Percentiles rank a stretch among this genome's conserved stretches.
These are phyloP conservation scores for Suhomyces kunorum DNA, from an alignment of 1,139 yeast genomes.

Conservation along the genomic window DNA sequence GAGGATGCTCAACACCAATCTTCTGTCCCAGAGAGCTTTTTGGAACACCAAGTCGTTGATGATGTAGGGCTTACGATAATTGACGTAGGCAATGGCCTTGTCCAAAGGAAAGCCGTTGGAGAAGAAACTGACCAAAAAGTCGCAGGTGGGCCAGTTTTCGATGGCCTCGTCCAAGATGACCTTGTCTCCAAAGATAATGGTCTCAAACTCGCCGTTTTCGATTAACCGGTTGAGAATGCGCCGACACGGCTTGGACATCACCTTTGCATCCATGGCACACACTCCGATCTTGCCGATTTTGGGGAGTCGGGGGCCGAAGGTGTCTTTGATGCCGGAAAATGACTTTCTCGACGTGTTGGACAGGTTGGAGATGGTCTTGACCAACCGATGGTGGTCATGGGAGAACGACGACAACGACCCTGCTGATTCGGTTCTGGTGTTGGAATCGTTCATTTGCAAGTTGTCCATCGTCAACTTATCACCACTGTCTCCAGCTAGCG, in stretches of 20 bases:
- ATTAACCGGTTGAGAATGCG: constrained; percentile 84
- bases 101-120: constrained; percentile 96
- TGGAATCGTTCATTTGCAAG: constrained; percentile 18
- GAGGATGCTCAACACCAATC: constrained; percentile 80
- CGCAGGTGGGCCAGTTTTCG: constrained; percentile 99
- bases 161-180: constrained; percentile 90
- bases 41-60: constrained; percentile 91
- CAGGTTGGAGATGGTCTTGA: constrained; percentile 43
- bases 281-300: constrained; percentile 94
- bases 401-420: constrained; percentile 2
- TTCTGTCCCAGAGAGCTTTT: constrained; percentile 93
- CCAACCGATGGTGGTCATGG: constrained; percentile 25
- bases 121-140: constrained; percentile 87
- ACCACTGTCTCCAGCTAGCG: constrained; percentile 5
- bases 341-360: constrained; percentile 43
- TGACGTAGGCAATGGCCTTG: constrained; percentile 89
- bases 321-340: constrained; percentile 47
- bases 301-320: constrained; percentile 55
- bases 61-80: constrained; percentile 83
- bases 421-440: constrained; percentile 9
- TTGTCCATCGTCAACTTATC: constrained; percentile 24
- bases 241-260: constrained; percentile 92
- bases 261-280: constrained; percentile 98
- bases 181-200: constrained; percentile 96
- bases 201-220: constrained; percentile 94